Conservation (phyloP, 1,284 basidiomycete genomes). For the Rhodotorula glutinis region DNA sequence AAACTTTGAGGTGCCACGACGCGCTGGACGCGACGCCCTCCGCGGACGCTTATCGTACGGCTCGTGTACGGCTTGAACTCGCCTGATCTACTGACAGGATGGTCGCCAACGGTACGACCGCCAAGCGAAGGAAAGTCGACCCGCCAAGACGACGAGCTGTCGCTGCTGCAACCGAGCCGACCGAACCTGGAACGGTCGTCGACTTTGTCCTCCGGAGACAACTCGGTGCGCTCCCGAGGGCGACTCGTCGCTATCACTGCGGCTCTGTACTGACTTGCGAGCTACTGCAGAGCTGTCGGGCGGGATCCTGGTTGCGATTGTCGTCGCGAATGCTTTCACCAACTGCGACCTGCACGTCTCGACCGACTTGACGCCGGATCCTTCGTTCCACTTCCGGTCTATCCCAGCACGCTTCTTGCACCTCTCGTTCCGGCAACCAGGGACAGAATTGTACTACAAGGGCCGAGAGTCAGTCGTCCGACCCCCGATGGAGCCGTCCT, state of each 20-base stretch:
- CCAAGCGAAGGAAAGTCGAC: too few relatives aligned
- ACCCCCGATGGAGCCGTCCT: not conserved
- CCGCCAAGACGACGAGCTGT: too few relatives aligned
- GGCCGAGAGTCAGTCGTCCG: constrained; percentile 38
- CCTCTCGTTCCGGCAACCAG: constrained; percentile 35
- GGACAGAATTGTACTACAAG: constrained; percentile 32
- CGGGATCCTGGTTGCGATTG: constrained; percentile 8
- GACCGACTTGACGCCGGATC: constrained; percentile 25
- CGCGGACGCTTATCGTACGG: too few relatives aligned
- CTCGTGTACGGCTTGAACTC: too few relatives aligned
- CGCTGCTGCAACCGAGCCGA: too few relatives aligned
- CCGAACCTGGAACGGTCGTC: not conserved
- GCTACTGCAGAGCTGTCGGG: constrained; percentile 19
- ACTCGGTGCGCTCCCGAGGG: not conserved
- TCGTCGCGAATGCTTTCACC: constrained; percentile 13
- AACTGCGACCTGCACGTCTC: constrained; percentile 18
- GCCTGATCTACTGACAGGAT: too few relatives aligned
- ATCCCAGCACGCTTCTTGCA: constrained; percentile 26
- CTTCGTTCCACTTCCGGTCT: constrained; percentile 23
- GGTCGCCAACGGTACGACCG: too few relatives aligned
- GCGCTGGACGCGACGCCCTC: too few relatives aligned
- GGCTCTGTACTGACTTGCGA: not conserved
- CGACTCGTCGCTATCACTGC: not conserved
- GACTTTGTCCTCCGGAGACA: constrained; percentile 1
- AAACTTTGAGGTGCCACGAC: too few relatives aligned